Evolutionary conservation across 495 filamentous ascomycete species (phyloP), one percentile per base, ranked within the genome.

Genomic region (Darksidea phi): DNA sequence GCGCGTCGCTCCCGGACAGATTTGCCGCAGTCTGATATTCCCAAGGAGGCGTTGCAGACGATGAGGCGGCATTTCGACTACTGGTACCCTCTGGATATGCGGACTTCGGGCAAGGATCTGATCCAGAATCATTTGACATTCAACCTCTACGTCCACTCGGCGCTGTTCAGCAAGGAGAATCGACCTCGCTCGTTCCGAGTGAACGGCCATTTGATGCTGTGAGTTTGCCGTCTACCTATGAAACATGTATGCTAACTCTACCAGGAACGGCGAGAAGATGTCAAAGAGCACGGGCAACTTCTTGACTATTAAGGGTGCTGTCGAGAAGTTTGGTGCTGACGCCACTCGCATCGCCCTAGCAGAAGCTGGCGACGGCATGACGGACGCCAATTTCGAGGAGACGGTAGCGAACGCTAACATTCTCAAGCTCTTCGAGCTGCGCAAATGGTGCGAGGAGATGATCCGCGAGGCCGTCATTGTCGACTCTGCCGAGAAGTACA

Each of bases 241-340:
- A n/a, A n/a, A n/a, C n/a, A n/a, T n/a, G n/a, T n/a, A n/a, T n/a
- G n/a, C n/a, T n/a, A n/a, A n/a, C n/a, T n/a, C n/a, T n/a, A n/a
- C n/a, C n/a, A n/a, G n/a, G n/a, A 97, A 97, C 70, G 92, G 91
- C 37, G 89, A 95, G 63, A 98, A 97, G 80, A 97, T 97, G 94
- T 86, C 83, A 73, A 98, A 98, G 77, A 88, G 83, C 58, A 95
- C 90, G 5, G 91, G 93, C 66, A 97, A 97, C 76, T 98, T 98
- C 78, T 80, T 98, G 69, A 98, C 93, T 20, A 78, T 98, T 24
- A 83, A 86, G 63, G 88, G 96, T 49, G 83, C 89, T 5, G 84
- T 92, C 18, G 84, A 86, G 64, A 98, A 98, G 73, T 98, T 91
- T 71, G 94, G 93, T 65, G 91, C 94, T 7, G 93, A 97, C 75